A percentile compares a stretch with the other conserved stretches of the same genome.
Evolutionary conservation across 108 stramenopile genomes (phyloP).

Genomic region (Fistulifera solaris): DNA sequence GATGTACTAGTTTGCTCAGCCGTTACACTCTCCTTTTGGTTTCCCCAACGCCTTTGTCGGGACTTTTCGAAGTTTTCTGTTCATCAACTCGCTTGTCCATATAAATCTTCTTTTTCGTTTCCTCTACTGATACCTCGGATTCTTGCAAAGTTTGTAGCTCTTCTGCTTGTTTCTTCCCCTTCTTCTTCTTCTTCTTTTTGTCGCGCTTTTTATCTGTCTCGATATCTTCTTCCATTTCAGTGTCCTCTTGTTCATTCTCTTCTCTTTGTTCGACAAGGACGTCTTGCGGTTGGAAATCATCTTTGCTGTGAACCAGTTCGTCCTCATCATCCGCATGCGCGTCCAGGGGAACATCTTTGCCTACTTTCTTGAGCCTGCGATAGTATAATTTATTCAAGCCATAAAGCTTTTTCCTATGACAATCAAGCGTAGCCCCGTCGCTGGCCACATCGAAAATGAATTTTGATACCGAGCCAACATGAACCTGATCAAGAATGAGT

Average conservation of each 20-base stretch:
- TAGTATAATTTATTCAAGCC: slow-evolving; percentile 79
- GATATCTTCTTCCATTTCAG: slow-evolving; percentile 10
- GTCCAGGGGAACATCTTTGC: slow-evolving; percentile 52
- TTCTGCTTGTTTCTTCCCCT: slow-evolving; percentile 18
- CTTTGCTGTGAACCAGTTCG: neutral
- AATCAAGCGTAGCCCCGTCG: slow-evolving; percentile 55
- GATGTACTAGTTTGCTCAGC: neutral
- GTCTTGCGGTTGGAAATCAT: neutral
- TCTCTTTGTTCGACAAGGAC: slow-evolving; percentile 1
- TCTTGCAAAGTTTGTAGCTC: neutral
- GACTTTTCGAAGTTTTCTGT: slow-evolving; percentile 1
- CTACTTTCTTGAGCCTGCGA: slow-evolving; percentile 59
- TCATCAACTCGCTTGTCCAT: no score
- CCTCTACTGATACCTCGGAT: slow-evolving; percentile 12
- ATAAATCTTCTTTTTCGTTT: neutral
- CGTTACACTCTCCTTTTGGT: neutral
- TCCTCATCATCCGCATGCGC: slow-evolving; percentile 29
- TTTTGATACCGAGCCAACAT: slow-evolving; percentile 72
- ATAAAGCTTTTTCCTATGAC: slow-evolving; percentile 62
- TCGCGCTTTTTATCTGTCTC: slow-evolving; percentile 11
- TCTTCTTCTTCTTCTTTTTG: slow-evolving; percentile 39
- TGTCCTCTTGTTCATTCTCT: neutral
- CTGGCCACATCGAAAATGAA: slow-evolving; percentile 80
- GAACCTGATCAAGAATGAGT: slow-evolving; percentile 59
- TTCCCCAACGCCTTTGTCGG: neutral